Base-by-base conservation (phyloP, 352 stramenopile species). In the Phytophthora fragariae region DNA sequence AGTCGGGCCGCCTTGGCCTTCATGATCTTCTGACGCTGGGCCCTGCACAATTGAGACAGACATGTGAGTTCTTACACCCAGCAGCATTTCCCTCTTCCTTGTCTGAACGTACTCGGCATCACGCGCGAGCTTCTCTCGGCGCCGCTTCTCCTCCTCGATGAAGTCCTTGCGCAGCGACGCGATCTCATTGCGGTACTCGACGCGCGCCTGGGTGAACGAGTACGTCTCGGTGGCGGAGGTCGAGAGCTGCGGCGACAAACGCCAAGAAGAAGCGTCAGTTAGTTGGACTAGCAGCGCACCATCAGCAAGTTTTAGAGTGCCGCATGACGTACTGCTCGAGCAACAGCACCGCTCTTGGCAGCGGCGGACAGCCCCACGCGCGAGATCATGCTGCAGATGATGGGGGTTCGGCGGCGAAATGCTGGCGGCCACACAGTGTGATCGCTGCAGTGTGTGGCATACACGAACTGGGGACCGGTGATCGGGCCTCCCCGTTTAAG, bases 1-100 rank as follows among this genome's bases (percentile, higher is more conserved):
- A 96, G 84, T 72, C 89, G 86, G 55, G 88, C 86, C 10, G 89
- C 88, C 83, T 96, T 96, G 60, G 89, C 88, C 78, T 95, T 95
- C 84, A 94, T 91, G 62, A 96, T 93, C 70, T 88, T 93, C 71
- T 86, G 70, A 50, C 88, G 86, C 70, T 96, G 86, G 17, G 88
- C 77, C 64, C 88, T 94, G 58, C 8, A 63, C 39, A 66, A 54
- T n/a, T n/a, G 53, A 47, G 24, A 39, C 12, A 49, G 37, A 21
- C 7, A 31, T 15, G 46, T 62, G 49, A 76, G 39, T 44, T 50
- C 4, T 44, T 14, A 21, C 19, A 21, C 37, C 37, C 14, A 15
- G 4, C 37, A 44, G 37, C 37, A 12, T 15, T 35, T 27, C 8
- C 21, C 11, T 29, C 58, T 14, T 56, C 14, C 9, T 15, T 44